Conservation (phyloP, 768 basidiomycete genomes). For the Lactarius hatsudake region DNA sequence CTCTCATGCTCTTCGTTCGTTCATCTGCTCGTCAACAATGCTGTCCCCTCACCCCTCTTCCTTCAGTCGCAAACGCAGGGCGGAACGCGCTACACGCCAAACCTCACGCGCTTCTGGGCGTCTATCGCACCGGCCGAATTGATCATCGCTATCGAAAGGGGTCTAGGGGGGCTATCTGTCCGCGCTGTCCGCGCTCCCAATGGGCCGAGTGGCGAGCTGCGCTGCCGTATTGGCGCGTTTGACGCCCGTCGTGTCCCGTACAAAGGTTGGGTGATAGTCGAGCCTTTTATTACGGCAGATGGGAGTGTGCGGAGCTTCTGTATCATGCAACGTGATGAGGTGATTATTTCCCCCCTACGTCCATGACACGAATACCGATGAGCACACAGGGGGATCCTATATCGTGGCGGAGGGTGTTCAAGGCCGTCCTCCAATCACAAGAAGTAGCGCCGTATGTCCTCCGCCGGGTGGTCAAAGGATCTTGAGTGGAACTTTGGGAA, state of each 20-base stretch:
- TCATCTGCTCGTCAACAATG: not conserved
- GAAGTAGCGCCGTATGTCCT: constrained; percentile 59
- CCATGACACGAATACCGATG: not conserved
- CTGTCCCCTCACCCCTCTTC: constrained; percentile 2
- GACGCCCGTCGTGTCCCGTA: constrained; percentile 62
- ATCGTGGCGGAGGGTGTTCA: constrained; percentile 78
- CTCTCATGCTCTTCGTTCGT: constrained; percentile 78
- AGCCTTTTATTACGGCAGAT: constrained; percentile 52
- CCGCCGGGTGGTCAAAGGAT: constrained; percentile 15
- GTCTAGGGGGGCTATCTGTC: constrained; percentile 47
- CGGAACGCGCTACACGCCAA: constrained; percentile 68
- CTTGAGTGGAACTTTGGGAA: not conserved
- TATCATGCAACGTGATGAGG: constrained; percentile 67
- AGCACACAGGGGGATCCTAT: constrained; percentile 66
- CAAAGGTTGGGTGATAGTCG: constrained; percentile 75
- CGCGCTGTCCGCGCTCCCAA: constrained; percentile 5
- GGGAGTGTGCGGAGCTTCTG: constrained; percentile 56
- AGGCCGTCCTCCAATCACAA: constrained; percentile 50
- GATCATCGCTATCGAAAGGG: constrained; percentile 51
- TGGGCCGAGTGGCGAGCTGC: constrained; percentile 34
- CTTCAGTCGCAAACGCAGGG: constrained; percentile 77
- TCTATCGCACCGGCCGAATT: constrained; percentile 52
- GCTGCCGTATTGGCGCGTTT: constrained; percentile 56
- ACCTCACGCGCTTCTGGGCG: constrained; percentile 81
- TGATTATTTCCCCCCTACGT: constrained; percentile 35